Evolutionary conservation across 768 basidiomycete genomes (phyloP), one percentile per base, ranked within the genome.

Genomic region (Mycena olivaceomarginata): DNA sequence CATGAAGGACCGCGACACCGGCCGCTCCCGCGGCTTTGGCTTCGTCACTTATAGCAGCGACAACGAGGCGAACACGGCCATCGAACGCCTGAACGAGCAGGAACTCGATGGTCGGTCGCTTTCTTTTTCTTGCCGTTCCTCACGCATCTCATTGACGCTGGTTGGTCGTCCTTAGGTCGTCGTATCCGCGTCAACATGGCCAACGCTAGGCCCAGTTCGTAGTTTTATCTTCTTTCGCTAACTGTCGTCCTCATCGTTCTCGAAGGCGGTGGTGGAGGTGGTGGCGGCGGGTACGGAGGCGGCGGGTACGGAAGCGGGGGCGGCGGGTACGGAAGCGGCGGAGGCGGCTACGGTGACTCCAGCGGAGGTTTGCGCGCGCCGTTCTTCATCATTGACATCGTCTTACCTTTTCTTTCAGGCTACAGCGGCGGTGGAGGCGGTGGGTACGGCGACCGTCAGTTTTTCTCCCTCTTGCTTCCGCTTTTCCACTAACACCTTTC

Each of bases 1-100:
- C 86, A 98, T 98, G 97, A 96, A 96, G 90, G 98, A 99, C 88
- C 96, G 97, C 84, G 98, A 98, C 15, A 72, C 98, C 78, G 95
- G 96, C 76, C 96, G 97, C 83, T 97, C 97, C 75, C 95, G 98
- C 84, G 98, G 98, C 84, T 99, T 98, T 86, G 98, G 97, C 77
- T 98, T 99, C 88, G 97, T 98, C 79, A 97, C 95, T 75, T 97
- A 88, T 85, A 85, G 88, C 80, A 84, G 83, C 65, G 67, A 82
- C 16, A 80, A 85, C 20, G 96, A 98, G 85, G 98, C 98, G 60
- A 86, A 94, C 20, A 87, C 88, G 76, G 97, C 98, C 59, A 98
- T 98, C 84, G 77, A 70, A 57, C 87, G 84, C 48, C 88, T 98
- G 85, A 94, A 98, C 87, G 98, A 98, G 82, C 92, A 94, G 80